Evolutionary conservation across 768 basidiomycete species (phyloP).

Genomic region (Pluteus cervinus): DNA sequence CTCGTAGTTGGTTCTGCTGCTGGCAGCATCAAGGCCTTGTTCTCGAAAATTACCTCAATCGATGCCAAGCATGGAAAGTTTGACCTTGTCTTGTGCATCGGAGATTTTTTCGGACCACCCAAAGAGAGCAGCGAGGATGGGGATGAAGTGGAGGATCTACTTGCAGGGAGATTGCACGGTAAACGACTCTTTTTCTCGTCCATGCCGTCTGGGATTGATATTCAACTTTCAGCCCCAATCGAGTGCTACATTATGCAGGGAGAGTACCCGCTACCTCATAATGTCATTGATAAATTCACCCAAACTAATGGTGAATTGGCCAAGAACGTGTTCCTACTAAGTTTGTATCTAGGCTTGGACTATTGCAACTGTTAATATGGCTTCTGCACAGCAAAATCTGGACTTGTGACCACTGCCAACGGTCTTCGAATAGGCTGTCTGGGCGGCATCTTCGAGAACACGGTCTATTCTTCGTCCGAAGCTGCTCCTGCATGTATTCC

Average conservation of each 20-base stretch:
- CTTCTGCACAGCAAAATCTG: constrained; percentile 49
- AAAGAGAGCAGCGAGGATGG: constrained; percentile 22
- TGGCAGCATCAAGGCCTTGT: constrained; percentile 70
- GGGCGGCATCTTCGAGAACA: constrained; percentile 68
- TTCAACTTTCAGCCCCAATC: constrained; percentile 57
- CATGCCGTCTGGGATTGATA: constrained; percentile 11
- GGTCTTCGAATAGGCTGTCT: constrained; percentile 83
- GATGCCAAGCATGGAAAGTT: constrained; percentile 94
- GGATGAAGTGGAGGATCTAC: constrained; percentile 51
- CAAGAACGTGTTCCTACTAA: constrained; percentile 78
- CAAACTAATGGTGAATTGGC: constrained; percentile 76
- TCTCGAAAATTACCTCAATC: constrained; percentile 76
- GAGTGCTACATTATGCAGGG: constrained; percentile 95
- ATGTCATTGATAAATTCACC: constrained; percentile 69
- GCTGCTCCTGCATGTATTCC: constrained; percentile 51
- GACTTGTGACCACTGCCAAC: constrained; percentile 69
- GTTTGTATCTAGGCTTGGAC: constrained; percentile 49
- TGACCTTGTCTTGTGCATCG: constrained; percentile 71
- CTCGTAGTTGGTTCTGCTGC: constrained; percentile 77
- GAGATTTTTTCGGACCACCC: constrained; percentile 80
- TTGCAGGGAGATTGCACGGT: constrained; percentile 70
- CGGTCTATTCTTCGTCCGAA: constrained; percentile 52
- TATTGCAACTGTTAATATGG: background rate
- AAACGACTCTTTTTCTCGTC: constrained; percentile 8
- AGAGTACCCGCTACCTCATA: constrained; percentile 62